A percentile compares a stretch with the other conserved stretches of the same genome.
phyloP scores from a whole-genome alignment of 1,139 yeast species.

The Barnettozyma hawaiiensis region DNA sequence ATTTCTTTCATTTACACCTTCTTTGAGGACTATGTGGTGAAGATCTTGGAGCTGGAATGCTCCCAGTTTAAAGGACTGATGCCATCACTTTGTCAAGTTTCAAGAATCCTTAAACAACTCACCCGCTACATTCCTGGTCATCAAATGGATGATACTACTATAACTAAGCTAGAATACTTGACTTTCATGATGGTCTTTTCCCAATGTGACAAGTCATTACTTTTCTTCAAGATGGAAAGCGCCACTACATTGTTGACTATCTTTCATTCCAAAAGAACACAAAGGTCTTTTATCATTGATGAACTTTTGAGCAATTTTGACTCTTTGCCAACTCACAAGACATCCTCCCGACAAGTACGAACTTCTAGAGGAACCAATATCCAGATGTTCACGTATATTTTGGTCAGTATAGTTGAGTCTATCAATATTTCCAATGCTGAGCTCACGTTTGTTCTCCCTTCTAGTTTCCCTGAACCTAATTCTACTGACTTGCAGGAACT shows the following conservation, averaged over 20 bases:
- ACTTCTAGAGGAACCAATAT: slow-evolving; percentile 42
- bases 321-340: slow-evolving; percentile 40
- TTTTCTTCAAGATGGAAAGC: slow-evolving; percentile 29
- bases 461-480: slow-evolving; percentile 10
- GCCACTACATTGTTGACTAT: slow-evolving; percentile 40
- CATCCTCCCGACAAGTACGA: slow-evolving; percentile 38
- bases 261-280: slow-evolving; percentile 43
- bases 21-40: slow-evolving; percentile 34
- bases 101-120: slow-evolving; percentile 18
- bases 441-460: slow-evolving; percentile 17
- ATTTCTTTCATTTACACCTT: slow-evolving; percentile 36
- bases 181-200: slow-evolving; percentile 36
- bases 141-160: slow-evolving; percentile 39
- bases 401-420: slow-evolving; percentile 43
- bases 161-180: slow-evolving; percentile 49
- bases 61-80: slow-evolving; percentile 9
- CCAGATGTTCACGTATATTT: slow-evolving; percentile 42
- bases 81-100: slow-evolving; percentile 15
- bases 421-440: slow-evolving; percentile 26
- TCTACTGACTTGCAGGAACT: slow-evolving; percentile 13
- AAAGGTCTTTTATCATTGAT: slow-evolving; percentile 51
- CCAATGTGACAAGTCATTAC: slow-evolving; percentile 11
- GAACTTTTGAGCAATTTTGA: slow-evolving; percentile 53
- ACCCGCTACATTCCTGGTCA: slow-evolving; percentile 19
- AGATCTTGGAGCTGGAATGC: slow-evolving; percentile 13